These are phyloP conservation scores for Aspergillus homomorphus DNA, from an alignment of 495 filamentous ascomycete species.

Conservation along the genomic window DNA sequence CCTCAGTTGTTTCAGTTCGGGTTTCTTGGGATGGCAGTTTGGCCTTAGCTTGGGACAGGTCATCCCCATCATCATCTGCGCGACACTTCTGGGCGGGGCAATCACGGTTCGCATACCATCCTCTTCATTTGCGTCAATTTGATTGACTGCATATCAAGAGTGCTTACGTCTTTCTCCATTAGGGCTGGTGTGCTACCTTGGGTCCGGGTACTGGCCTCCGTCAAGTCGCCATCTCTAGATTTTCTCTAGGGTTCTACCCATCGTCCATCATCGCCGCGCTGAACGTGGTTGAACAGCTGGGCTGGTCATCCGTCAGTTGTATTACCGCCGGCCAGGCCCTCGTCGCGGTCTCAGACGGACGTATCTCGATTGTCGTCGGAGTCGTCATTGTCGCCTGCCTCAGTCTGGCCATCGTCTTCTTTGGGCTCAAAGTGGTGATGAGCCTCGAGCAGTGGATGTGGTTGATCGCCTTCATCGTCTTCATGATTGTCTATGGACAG, in stretches of 20 bases:
- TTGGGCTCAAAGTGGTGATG: constrained; percentile 56
- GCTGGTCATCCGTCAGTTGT: constrained; percentile 36
- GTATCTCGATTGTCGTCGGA: constrained; percentile 37
- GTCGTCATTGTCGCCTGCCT: constrained; percentile 50
- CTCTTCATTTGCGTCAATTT: constrained; percentile 4
- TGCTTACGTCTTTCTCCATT: constrained; percentile 1
- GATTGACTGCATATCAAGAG: neutral
- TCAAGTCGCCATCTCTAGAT: constrained; percentile 68
- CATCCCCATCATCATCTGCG: constrained; percentile 36
- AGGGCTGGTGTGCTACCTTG: constrained; percentile 51
- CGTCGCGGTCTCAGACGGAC: constrained; percentile 34
- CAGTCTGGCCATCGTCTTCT: constrained; percentile 54
- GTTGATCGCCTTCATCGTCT: constrained; percentile 54
- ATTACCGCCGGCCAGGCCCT: constrained; percentile 40
- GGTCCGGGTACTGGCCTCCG: constrained; percentile 76
- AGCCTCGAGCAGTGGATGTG: constrained; percentile 61
- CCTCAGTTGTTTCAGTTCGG: constrained; percentile 47
- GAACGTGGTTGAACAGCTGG: constrained; percentile 34
- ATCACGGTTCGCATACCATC: constrained; percentile 41
- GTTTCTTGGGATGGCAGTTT: constrained; percentile 37
- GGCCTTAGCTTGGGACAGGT: constrained; percentile 34
- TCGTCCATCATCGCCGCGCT: constrained; percentile 29
- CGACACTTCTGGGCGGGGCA: constrained; percentile 35
- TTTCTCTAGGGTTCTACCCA: constrained; percentile 34
- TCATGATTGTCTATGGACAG: constrained; percentile 56